phyloP scores from a whole-genome alignment of 495 filamentous ascomycete species.

The Xylaria curta region DNA sequence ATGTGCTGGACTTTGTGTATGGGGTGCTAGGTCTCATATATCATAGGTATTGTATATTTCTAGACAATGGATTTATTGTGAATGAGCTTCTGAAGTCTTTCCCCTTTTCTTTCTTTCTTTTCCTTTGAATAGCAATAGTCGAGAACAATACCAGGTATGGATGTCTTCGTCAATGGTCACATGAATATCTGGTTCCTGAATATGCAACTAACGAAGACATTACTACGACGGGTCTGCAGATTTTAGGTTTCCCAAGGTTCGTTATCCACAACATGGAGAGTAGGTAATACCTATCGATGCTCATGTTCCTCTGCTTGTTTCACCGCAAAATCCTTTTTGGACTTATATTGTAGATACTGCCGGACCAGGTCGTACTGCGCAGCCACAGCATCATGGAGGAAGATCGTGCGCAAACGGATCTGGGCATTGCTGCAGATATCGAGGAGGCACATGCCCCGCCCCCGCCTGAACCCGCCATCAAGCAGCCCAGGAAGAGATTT shows the following conservation, averaged over 20 bases:
- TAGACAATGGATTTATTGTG: neutral
- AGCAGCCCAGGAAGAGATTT: slow-evolving; percentile 79
- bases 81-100: neutral
- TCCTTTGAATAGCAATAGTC: neutral
- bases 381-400: slow-evolving; percentile 53
- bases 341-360: neutral
- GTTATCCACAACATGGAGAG: neutral
- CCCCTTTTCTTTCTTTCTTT: too few species aligned
- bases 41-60: neutral
- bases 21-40: too few species aligned
- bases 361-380: neutral
- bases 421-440: slow-evolving; percentile 61
- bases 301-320: neutral
- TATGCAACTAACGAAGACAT: slow-evolving; percentile 9
- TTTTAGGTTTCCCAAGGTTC: slow-evolving; percentile 5
- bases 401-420: slow-evolving; percentile 56
- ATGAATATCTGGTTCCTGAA: neutral
- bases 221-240: neutral
- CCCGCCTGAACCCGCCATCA: slow-evolving; percentile 38
- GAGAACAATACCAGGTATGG: too few species aligned
- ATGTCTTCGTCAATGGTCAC: neutral
- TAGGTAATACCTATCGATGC: neutral
- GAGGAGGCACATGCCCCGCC: slow-evolving; percentile 52
- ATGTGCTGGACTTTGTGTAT: neutral
- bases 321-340: neutral